These are phyloP conservation scores for Avena eriantha DNA, from an alignment of 176 grass and related monocot species.

Conservation along the genomic window DNA sequence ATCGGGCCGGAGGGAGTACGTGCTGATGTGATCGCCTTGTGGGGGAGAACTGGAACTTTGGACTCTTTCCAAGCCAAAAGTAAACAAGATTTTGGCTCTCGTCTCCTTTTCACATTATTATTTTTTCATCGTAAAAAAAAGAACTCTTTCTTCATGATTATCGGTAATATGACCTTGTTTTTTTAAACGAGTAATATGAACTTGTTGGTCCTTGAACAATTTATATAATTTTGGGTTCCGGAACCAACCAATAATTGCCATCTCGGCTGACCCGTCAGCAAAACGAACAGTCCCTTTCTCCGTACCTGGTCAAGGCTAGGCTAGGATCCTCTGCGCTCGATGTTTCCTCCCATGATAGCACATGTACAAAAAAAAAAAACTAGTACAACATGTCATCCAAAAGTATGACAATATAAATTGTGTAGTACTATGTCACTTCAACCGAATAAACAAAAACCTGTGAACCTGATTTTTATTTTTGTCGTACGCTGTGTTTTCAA, in stretches of 20 bases:
- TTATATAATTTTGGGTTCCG: background rate
- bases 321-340: conserved; percentile 33
- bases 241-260: conserved; percentile 37
- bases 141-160: no score
- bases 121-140: background rate
- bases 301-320: conserved; percentile 29
- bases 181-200: no score
- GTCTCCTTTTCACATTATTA: background rate
- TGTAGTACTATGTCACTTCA: background rate
- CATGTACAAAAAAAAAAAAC: no score
- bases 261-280: conserved; percentile 32
- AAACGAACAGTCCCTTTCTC: conserved; percentile 29
- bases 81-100: background rate
- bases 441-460: background rate
- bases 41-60: conserved; percentile 25
- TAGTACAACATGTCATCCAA: background rate
- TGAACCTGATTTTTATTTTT: no score
- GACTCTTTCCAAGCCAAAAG: background rate
- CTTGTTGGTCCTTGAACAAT: no score
- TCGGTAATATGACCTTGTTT: no score
- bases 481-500: background rate
- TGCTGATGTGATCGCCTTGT: conserved; percentile 27
- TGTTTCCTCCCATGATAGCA: background rate
- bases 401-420: background rate
- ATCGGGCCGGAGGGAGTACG: no score